Percentiles rank a stretch among this genome's conserved stretches.
phyloP scores from a whole-genome alignment of 306 rosid species.

The Trifolium fragiferum region DNA sequence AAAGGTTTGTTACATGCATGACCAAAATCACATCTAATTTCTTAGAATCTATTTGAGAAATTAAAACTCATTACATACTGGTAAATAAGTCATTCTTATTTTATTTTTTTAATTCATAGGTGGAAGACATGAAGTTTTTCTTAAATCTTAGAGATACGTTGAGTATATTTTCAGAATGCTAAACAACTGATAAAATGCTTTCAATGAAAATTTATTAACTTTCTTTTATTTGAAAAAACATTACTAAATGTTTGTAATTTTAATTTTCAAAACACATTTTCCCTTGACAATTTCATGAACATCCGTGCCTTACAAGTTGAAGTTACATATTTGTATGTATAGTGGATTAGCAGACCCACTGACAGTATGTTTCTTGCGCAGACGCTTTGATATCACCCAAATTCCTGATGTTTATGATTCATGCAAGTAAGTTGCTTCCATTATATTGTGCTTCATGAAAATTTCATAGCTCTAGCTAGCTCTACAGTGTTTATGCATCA shows the following conservation, averaged over 20 bases:
- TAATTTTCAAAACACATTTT: constrained; percentile 20
- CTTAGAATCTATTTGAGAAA: constrained; percentile 33
- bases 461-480: constrained; percentile 29
- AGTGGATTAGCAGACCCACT: constrained; percentile 31
- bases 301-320: constrained; percentile 3
- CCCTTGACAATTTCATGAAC: constrained; percentile 11
- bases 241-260: constrained; percentile 16
- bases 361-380: constrained; percentile 56
- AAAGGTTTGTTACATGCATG: constrained; percentile 29
- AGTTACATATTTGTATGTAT: constrained; percentile 20
- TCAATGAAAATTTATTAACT: not conserved
- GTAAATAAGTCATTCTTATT: constrained; percentile 13
- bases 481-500: constrained; percentile 9
- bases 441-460: constrained; percentile 14
- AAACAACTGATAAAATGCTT: constrained; percentile 29
- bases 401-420: constrained; percentile 98
- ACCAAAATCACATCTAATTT: constrained; percentile 18
- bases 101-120: not conserved
- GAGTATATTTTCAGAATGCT: constrained; percentile 19
- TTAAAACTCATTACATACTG: constrained; percentile 21
- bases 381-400: constrained; percentile 90
- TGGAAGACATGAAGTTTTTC: constrained; percentile 33
- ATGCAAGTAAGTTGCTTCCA: constrained; percentile 81
- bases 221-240: constrained; percentile 3
- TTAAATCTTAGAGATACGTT: not conserved